These are phyloP conservation scores for Cystoderma amianthinum DNA, from an alignment of 768 basidiomycete species.

Conservation along the genomic window DNA sequence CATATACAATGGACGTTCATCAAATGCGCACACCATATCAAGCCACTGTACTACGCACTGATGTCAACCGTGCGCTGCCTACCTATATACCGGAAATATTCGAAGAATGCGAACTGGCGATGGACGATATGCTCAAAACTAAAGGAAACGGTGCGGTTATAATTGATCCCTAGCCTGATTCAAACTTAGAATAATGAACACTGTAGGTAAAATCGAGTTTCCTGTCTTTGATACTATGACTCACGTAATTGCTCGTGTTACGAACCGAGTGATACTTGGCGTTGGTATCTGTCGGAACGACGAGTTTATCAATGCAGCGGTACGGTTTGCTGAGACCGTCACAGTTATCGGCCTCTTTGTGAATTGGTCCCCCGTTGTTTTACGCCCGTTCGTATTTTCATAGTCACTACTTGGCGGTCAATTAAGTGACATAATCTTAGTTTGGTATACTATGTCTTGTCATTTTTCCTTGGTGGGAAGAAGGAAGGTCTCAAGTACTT, in stretches of 20 bases:
- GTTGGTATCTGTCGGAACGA: conserved; percentile 24
- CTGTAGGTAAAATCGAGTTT: conserved; percentile 13
- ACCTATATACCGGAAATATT: conserved; percentile 27
- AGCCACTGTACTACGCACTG: conserved; percentile 23
- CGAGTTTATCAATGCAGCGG: conserved; percentile 24
- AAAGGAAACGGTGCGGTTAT: conserved; percentile 8
- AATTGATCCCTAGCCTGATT: neutral
- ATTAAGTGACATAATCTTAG: conserved; percentile 8
- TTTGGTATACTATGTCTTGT: conserved; percentile 22
- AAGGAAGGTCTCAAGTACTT: conserved; percentile 18
- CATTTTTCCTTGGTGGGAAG: conserved; percentile 25
- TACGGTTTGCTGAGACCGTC: conserved; percentile 25
- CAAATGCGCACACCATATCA: conserved; percentile 27
- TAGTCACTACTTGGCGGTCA: neutral
- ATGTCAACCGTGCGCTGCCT: conserved; percentile 27
- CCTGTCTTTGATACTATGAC: conserved; percentile 29
- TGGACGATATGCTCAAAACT: conserved; percentile 17
- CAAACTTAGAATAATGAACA: too few relatives aligned
- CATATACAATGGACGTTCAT: conserved; percentile 28
- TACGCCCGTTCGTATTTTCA: conserved; percentile 20
- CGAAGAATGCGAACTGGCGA: conserved; percentile 25
- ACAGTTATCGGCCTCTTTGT: conserved; percentile 26
- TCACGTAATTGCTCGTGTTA: conserved; percentile 26
- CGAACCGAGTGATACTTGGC: conserved; percentile 32
- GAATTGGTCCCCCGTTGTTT: conserved; percentile 19